These are phyloP conservation scores for Lachancea waltii DNA, from an alignment of 805 yeast genomes.

Conservation along the genomic window DNA sequence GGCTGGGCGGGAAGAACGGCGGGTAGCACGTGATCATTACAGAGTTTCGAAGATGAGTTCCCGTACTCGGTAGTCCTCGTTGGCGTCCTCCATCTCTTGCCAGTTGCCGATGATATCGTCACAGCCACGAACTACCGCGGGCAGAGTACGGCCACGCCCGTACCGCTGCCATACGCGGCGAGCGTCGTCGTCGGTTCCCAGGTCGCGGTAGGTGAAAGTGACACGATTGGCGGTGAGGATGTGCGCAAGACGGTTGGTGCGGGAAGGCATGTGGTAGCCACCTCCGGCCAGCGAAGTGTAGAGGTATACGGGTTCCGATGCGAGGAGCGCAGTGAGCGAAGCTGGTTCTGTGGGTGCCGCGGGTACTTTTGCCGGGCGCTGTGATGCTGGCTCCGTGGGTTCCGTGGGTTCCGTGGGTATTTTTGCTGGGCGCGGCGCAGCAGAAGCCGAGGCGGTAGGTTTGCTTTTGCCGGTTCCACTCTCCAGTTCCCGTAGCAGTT, in stretches of 20 bases:
- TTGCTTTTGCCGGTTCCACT: too few relatives aligned
- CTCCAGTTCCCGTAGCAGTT: slow-evolving; percentile 24
- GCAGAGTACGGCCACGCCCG: slow-evolving; percentile 65
- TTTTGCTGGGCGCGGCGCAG: too few relatives aligned
- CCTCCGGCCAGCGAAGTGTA: slow-evolving; percentile 84
- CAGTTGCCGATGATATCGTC: slow-evolving; percentile 81
- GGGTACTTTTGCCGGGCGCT: neutral
- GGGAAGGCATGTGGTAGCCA: slow-evolving; percentile 68
- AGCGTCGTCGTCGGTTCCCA: slow-evolving; percentile 85
- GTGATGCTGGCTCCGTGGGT: neutral
- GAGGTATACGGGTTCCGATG: slow-evolving; percentile 60
- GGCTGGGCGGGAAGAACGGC: too few relatives aligned
- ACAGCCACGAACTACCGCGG: slow-evolving; percentile 78
- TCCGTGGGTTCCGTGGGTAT: too few relatives aligned
- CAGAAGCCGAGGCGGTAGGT: too few relatives aligned
- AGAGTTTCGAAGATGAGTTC: slow-evolving; percentile 57
- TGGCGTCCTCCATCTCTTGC: slow-evolving; percentile 80
- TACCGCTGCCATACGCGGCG: slow-evolving; percentile 76
- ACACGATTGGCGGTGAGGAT: slow-evolving; percentile 71
- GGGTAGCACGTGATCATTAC: too few relatives aligned
- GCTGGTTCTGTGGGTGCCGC: neutral
- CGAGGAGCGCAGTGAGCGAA: slow-evolving; percentile 20
- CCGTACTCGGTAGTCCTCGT: slow-evolving; percentile 65
- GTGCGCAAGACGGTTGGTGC: slow-evolving; percentile 70
- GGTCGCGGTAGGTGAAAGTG: slow-evolving; percentile 61